These are phyloP conservation scores for Chytriomyces confervae DNA, from an alignment of 192 early-diverging fungal species.

Conservation along the genomic window DNA sequence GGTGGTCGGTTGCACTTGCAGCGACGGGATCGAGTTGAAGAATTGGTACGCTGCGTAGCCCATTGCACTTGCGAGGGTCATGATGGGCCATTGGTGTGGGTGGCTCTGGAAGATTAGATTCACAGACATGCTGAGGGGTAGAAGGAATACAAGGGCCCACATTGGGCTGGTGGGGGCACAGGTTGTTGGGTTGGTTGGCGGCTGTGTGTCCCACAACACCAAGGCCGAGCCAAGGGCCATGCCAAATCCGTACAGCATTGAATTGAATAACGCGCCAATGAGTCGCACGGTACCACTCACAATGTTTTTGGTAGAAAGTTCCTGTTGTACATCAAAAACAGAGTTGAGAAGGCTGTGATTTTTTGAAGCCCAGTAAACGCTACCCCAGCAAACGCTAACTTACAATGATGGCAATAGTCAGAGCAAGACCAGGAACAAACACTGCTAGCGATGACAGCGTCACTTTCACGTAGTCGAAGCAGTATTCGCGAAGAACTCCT, in stretches of 20 bases:
- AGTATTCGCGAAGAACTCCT: conserved; percentile 4
- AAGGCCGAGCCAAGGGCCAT: conserved; percentile 45
- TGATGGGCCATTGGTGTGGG: conserved; percentile 69
- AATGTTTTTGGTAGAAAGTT: conserved; percentile 88
- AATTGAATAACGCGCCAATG: conserved; percentile 77
- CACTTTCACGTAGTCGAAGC: conserved; percentile 36
- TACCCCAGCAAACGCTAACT: too few species aligned
- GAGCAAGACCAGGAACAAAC: conserved; percentile 67
- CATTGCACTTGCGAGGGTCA: conserved; percentile 72
- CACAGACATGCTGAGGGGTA: conserved; percentile 58
- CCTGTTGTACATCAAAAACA: conserved; percentile 26
- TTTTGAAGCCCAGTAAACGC: too few species aligned
- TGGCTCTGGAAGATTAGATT: conserved; percentile 63
- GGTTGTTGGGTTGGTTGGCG: conserved; percentile 6
- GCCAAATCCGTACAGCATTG: conserved; percentile 63
- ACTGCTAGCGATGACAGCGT: conserved; percentile 45
- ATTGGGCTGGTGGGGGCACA: conserved; percentile 24
- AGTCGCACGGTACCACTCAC: conserved; percentile 83
- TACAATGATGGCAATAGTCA: conserved; percentile 80
- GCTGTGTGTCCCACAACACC: conserved; percentile 13
- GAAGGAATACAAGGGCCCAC: conserved; percentile 67
- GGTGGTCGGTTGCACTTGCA: conserved; percentile 43
- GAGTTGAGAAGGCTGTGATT: too few species aligned
- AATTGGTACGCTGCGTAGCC: conserved; percentile 74
- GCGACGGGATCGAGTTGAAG: conserved; percentile 57